Base-by-base conservation (phyloP, 352 stramenopile species). In the Phytophthora sp. region DNA sequence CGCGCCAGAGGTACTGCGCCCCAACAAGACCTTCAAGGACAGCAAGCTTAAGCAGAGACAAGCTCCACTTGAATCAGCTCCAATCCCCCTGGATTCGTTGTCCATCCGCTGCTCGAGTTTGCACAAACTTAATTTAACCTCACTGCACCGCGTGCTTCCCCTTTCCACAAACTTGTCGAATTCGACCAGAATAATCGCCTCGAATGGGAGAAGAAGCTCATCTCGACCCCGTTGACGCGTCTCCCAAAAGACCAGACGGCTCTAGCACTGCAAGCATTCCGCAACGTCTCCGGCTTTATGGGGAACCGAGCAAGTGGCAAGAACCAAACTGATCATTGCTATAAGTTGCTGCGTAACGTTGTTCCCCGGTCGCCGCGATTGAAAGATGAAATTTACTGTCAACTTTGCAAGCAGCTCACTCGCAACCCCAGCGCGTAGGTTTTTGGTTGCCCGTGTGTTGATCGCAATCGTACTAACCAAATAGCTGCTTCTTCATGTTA, bases 261-360 rank as follows among this genome's bases (percentile, higher is more conserved):
- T 21, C 70, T 90, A 5, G 82, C 84, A 23, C 33, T 93, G 0
- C 84, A 93, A 63, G 74, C 79, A 1, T 92, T 90, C 55, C 73
- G 79, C 47, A 94, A 93, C 54, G 79, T 94, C 30, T 87, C 84
- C 2, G 82, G 84, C 0, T 93, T 91, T 52, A 92, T 93, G 83
- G 86, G 84, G 29, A 90, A 91, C 39, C 79, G 82, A 18, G 69
- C 72, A 26, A 86, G 71, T 44, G 75, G 77, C 16, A 92, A 93
- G 41, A 76, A 72, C 6, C 67, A 84, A 33, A 71, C 85, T 35
- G 81, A 88, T 46, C 84, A 94, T 63, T 88, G 77, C 44, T 84
- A 81, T 59, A 93, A 94, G 64, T 73, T 94, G 16, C 50, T 94
- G 21, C 74, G 76, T 38, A 90, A 90, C 50, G 79, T 90, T 27